phyloP scores from a whole-genome alignment of 2,329 filamentous ascomycete species.

The Pseudocercospora cruenta region DNA sequence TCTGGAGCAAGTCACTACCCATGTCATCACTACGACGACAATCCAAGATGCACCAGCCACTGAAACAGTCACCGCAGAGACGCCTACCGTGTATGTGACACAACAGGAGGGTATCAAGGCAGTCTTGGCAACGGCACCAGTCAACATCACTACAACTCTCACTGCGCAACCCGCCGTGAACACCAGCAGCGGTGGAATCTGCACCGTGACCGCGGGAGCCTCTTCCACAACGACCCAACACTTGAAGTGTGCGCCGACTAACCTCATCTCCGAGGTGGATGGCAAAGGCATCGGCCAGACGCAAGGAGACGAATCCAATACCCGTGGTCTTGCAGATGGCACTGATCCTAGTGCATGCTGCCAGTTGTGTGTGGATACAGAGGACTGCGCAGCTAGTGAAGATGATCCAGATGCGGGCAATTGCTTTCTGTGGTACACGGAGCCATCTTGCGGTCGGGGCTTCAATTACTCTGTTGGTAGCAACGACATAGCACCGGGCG shows the following conservation, averaged over 20 bases:
- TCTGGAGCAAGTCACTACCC: slow-evolving; percentile 29
- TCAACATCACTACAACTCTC: slow-evolving; percentile 28
- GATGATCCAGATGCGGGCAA: slow-evolving; percentile 33
- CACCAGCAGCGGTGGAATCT: slow-evolving; percentile 19
- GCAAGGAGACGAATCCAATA: slow-evolving; percentile 27
- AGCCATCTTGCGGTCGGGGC: slow-evolving; percentile 29
- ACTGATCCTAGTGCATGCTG: slow-evolving; percentile 33
- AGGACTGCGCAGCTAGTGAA: slow-evolving; percentile 31
- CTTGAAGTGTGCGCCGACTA: slow-evolving; percentile 35
- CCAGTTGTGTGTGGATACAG: slow-evolving; percentile 33
- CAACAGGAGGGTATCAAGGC: slow-evolving; percentile 14
- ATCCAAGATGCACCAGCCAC: slow-evolving; percentile 23
- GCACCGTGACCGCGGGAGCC: slow-evolving; percentile 28
- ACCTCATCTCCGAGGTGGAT: slow-evolving; percentile 30
- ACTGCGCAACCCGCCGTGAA: slow-evolving; percentile 12
- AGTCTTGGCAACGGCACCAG: slow-evolving; percentile 17
- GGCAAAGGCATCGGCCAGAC: slow-evolving; percentile 32
- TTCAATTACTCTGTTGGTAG: slow-evolving; percentile 31
- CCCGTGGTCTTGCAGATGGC: slow-evolving; percentile 30
- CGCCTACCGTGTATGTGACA: slow-evolving; percentile 25
- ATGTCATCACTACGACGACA: slow-evolving; percentile 26
- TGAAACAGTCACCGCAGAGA: slow-evolving; percentile 29
- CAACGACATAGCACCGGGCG: slow-evolving; percentile 26
- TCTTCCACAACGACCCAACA: slow-evolving; percentile 34
- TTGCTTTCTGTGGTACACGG: slow-evolving; percentile 35